Evolutionary conservation across 2,329 filamentous ascomycete genomes (phyloP).

Genomic region (Talaromyces sp.): DNA sequence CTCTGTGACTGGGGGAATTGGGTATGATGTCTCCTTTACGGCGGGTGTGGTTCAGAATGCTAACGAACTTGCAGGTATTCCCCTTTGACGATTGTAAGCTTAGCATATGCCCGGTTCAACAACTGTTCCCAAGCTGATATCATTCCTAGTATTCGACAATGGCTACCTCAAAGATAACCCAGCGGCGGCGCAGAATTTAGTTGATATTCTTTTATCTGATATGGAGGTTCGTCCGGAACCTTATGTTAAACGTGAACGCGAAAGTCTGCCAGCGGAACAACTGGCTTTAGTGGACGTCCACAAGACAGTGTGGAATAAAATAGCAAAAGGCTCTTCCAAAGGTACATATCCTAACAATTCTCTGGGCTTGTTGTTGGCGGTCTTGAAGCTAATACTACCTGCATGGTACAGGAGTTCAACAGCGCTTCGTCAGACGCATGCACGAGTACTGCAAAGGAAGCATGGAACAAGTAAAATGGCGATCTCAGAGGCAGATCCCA

Average conservation of each 20-base stretch:
- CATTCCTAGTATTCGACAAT: constrained; percentile 23
- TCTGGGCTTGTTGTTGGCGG: no score
- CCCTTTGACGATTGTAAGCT: constrained; percentile 1
- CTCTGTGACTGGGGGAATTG: constrained; percentile 25
- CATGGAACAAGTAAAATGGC: constrained; percentile 14
- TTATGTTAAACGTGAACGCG: not conserved
- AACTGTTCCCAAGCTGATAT: not conserved
- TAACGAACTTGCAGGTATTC: constrained; percentile 1
- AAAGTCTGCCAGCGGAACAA: constrained; percentile 6
- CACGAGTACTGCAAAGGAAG: constrained; percentile 15
- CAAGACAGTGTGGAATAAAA: constrained; percentile 20
- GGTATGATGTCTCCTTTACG: constrained; percentile 2
- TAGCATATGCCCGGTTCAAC: not conserved
- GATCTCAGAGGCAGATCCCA: constrained; percentile 10
- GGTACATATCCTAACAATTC: not conserved
- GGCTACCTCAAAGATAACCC: constrained; percentile 21
- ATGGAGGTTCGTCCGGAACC: not conserved
- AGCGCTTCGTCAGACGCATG: constrained; percentile 12
- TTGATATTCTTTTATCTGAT: constrained; percentile 17
- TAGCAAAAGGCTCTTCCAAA: constrained; percentile 11
- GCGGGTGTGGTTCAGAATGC: not conserved
- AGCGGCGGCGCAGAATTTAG: constrained; percentile 16
- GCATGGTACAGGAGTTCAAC: constrained; percentile 8
- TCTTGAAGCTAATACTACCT: not conserved
- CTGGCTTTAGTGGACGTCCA: constrained; percentile 21